Base-by-base conservation (phyloP, 2,329 filamentous ascomycete genomes). In the Penicillium polonicum region DNA sequence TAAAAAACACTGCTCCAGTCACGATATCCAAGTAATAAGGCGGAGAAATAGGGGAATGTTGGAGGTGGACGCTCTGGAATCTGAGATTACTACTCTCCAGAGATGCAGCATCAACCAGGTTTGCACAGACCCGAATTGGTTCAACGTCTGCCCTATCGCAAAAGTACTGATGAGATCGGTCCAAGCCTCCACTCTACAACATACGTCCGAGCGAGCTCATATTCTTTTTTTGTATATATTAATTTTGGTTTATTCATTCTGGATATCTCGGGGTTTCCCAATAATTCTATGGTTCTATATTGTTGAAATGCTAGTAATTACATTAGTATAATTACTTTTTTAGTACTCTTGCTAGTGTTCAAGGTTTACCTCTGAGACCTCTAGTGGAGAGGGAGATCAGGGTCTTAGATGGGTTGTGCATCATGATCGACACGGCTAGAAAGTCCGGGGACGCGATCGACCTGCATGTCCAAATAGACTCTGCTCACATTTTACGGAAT, bases 401-500 rank as follows among this genome's bases (percentile, higher is more conserved):
- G 43, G 49, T 52, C 35, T 52, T 36, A 46, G 48, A 43, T 42
- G 35, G 43, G 19, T 41, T 29, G 39, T 52, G 31, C 48, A 41
- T n/a, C 6, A 41, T 48, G 55, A 57, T 57, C 55, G 49, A 48
- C 55, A 35, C 21, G 42, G 49, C 55, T n/a, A 41, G 42, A 48
- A 57, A 57, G 55, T 57, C 55, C 49, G 55, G 55, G 55, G 55
- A 57, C 31, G 19, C 35, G 55, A 57, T 57, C 49, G 36, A 42
- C 49, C 59, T 66, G 63, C 65, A 66, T 63, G 65, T 65, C 54
- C 39, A 52, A 59, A 64, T 66, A 64, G 61, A 65, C 64, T 67
- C 62, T 63, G 61, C 58, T 67, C 65, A 67, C 65, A 67, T 67
- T 66, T 54, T 55, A 39, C 65, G 65, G 65, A 61, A 65, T 27